Percentiles rank a stretch among this genome's conserved stretches.
Conservation (phyloP, 2,329 filamentous ascomycete genomes). For the Calonectria honghensis region DNA sequence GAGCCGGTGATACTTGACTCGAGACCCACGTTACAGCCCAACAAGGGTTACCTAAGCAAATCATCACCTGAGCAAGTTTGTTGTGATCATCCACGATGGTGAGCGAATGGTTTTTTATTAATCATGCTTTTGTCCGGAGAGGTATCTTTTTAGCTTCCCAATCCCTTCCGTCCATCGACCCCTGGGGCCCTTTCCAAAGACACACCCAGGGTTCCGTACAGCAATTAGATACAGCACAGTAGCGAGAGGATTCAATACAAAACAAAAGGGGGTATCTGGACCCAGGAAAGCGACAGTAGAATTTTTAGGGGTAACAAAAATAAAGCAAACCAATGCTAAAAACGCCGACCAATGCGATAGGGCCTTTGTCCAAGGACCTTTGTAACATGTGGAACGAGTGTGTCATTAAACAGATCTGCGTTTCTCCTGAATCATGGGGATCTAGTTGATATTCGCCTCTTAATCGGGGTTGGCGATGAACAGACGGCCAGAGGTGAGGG, state of each 20-base stretch:
- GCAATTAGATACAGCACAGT: slow-evolving; percentile 44
- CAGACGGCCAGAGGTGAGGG: slow-evolving; percentile 82
- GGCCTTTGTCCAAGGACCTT: slow-evolving; percentile 39
- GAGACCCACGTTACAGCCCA: slow-evolving; percentile 30
- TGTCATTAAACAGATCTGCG: slow-evolving; percentile 39
- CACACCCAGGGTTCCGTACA: slow-evolving; percentile 45
- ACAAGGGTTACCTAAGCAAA: slow-evolving; percentile 28
- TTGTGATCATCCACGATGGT: slow-evolving; percentile 33
- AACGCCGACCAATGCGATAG: slow-evolving; percentile 55
- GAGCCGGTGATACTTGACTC: slow-evolving; percentile 45
- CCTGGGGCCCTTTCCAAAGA: slow-evolving; percentile 49
- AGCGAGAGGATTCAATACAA: slow-evolving; percentile 49
- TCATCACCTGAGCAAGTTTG: slow-evolving; percentile 26
- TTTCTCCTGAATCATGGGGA: slow-evolving; percentile 44
- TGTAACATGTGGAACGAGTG: slow-evolving; percentile 49
- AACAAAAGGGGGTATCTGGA: slow-evolving; percentile 51
- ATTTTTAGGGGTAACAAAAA: slow-evolving; percentile 41
- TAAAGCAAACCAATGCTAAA: slow-evolving; percentile 52
- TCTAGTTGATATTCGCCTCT: slow-evolving; percentile 48
- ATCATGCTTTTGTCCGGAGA: slow-evolving; percentile 55
- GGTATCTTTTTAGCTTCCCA: slow-evolving; percentile 52
- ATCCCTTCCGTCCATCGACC: slow-evolving; percentile 49
- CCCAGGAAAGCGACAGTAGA: slow-evolving; percentile 52
- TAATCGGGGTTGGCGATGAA: slow-evolving; percentile 91
- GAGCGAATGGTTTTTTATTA: slow-evolving; percentile 48